phyloP scores from a whole-genome alignment of 225 moss, liverwort and hornwort species.

The Physcomitrium patens region DNA sequence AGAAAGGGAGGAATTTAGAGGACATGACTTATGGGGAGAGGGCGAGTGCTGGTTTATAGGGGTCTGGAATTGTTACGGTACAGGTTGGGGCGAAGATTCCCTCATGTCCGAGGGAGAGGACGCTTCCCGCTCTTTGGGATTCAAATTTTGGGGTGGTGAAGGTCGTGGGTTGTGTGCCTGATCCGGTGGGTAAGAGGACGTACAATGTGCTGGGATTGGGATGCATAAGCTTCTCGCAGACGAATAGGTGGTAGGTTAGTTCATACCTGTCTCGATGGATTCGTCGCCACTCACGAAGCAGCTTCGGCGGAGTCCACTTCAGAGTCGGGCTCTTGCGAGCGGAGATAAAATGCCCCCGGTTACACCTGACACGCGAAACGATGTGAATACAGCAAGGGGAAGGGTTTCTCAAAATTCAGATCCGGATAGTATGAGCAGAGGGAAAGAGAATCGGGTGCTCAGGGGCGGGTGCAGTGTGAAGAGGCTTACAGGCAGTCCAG shows the following conservation, averaged over 20 bases:
- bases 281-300: conserved; percentile 48
- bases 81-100: not conserved
- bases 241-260: not conserved
- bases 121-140: conserved; percentile 38
- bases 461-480: conserved; percentile 40
- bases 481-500: conserved; percentile 29
- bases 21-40: conserved; percentile 11
- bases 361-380: conserved; percentile 53
- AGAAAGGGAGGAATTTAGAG: not conserved
- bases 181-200: not conserved
- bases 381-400: conserved; percentile 51
- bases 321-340: conserved; percentile 33
- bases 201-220: conserved; percentile 41
- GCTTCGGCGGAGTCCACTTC: conserved; percentile 54
- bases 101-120: not conserved
- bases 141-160: conserved; percentile 22
- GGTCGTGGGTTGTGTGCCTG: not conserved
- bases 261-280: conserved; percentile 37
- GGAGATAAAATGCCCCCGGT: conserved; percentile 61
- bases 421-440: conserved; percentile 17
- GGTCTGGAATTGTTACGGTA: conserved; percentile 24
- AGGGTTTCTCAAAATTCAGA: conserved; percentile 46
- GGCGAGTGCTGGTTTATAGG: not conserved
- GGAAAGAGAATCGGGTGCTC: conserved; percentile 55
- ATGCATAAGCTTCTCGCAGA: conserved; percentile 21